A percentile compares a stretch with the other conserved stretches of the same genome.
Conservation (phyloP, 805 yeast species). For the Candida insectorum region DNA sequence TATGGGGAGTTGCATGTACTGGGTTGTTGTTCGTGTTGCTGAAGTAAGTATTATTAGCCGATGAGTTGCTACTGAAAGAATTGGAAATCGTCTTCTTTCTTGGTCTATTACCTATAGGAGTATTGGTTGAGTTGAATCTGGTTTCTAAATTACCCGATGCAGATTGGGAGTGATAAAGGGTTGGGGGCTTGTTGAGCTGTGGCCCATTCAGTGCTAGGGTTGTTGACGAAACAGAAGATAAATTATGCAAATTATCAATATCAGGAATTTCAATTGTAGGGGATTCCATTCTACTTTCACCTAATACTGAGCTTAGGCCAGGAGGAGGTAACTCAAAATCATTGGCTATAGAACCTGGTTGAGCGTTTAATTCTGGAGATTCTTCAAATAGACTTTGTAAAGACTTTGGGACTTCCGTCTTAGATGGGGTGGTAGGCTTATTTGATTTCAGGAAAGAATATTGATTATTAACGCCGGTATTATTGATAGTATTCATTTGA, state of each 20-base stretch:
- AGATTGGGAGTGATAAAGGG: constrained; percentile 41
- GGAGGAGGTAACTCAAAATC: constrained; percentile 13
- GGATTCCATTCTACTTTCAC: constrained; percentile 41
- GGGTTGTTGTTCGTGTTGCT: neutral
- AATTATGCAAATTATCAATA: constrained; percentile 43
- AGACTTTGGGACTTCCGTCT: constrained; percentile 65
- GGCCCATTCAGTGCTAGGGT: constrained; percentile 3
- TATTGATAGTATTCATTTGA: constrained; percentile 24
- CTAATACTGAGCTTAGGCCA: constrained; percentile 5
- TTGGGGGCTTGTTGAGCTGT: constrained; percentile 40
- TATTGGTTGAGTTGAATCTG: constrained; percentile 16
- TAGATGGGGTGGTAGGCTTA: constrained; percentile 12
- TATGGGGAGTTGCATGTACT: constrained; percentile 18
- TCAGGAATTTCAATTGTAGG: constrained; percentile 72
- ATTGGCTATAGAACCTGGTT: constrained; percentile 10
- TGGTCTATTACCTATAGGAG: constrained; percentile 20
- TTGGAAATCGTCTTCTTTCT: constrained; percentile 39
- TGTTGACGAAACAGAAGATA: constrained; percentile 9
- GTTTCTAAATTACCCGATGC: constrained; percentile 39
- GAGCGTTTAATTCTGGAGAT: constrained; percentile 15
- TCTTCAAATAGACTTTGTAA: constrained; percentile 68
- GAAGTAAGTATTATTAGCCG: neutral
- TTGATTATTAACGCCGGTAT: neutral
- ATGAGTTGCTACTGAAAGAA: constrained; percentile 25
- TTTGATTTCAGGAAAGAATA: constrained; percentile 9